phyloP scores from a whole-genome alignment of 1,284 basidiomycete genomes.

The Cryptococcus sp. region DNA sequence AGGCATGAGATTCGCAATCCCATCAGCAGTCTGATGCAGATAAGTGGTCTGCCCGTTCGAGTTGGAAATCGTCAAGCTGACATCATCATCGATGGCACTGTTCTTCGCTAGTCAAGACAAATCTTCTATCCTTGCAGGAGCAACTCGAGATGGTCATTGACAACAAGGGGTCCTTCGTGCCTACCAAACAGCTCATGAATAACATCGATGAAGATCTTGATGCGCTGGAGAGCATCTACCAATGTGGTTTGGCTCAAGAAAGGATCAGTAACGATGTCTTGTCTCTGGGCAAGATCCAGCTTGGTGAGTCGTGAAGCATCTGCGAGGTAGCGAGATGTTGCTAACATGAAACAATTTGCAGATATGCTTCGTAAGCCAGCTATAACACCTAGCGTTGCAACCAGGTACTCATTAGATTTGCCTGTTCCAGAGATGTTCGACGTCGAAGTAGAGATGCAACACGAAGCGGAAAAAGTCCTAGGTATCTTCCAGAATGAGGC shows the following conservation, averaged over 20 bases:
- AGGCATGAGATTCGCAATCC: slow-evolving; percentile 52
- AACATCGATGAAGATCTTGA: slow-evolving; percentile 53
- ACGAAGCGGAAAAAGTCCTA: slow-evolving; percentile 47
- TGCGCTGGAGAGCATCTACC: slow-evolving; percentile 49
- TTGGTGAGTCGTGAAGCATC: slow-evolving; percentile 27
- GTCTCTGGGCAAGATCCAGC: slow-evolving; percentile 54
- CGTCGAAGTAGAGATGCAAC: slow-evolving; percentile 47
- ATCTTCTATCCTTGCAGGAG: slow-evolving; percentile 40
- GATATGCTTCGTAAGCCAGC: slow-evolving; percentile 40
- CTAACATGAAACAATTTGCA: slow-evolving; percentile 2
- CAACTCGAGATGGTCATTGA: slow-evolving; percentile 33
- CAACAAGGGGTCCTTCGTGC: slow-evolving; percentile 32
- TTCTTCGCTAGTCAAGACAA: slow-evolving; percentile 48
- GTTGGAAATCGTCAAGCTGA: slow-evolving; percentile 12
- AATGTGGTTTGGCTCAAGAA: slow-evolving; percentile 54
- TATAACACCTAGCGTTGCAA: background rate
- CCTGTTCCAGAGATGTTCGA: slow-evolving; percentile 37
- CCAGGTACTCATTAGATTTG: background rate
- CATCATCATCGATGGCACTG: slow-evolving; percentile 32
- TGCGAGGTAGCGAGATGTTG: background rate
- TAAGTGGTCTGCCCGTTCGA: slow-evolving; percentile 13
- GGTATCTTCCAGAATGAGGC: slow-evolving; percentile 54
- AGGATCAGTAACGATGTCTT: slow-evolving; percentile 56
- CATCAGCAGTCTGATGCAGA: slow-evolving; percentile 44
- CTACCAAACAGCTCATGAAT: slow-evolving; percentile 42